Percentiles rank a stretch among this genome's conserved stretches.
phyloP scores from a whole-genome alignment of 2,329 filamentous ascomycete genomes.

The Penicillium griseofulvum region DNA sequence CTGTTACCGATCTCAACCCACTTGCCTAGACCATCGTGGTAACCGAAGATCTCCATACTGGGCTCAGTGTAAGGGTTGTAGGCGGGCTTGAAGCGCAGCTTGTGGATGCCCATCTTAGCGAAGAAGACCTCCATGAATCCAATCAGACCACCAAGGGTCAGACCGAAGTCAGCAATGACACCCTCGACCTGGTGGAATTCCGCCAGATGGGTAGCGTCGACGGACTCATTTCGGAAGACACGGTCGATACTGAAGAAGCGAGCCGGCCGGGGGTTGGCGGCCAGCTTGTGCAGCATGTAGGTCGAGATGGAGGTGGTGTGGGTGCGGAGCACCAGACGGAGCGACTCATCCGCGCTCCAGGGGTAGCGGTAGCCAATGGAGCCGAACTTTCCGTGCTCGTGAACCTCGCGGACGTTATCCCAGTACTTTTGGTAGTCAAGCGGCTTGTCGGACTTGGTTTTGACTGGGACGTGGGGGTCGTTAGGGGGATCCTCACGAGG shows the following conservation, averaged over 20 bases:
- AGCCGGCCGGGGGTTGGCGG: slow-evolving; percentile 77
- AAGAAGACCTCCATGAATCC: slow-evolving; percentile 97
- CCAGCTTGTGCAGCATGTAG: slow-evolving; percentile 86
- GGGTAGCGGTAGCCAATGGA: slow-evolving; percentile 96
- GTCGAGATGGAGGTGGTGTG: slow-evolving; percentile 93
- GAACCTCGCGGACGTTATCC: slow-evolving; percentile 81
- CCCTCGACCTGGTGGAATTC: slow-evolving; percentile 99
- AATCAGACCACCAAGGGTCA: slow-evolving; percentile 90
- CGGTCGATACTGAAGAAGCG: slow-evolving; percentile 98
- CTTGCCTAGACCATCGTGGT: slow-evolving; percentile 82
- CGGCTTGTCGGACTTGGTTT: slow-evolving; percentile 41
- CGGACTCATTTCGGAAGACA: slow-evolving; percentile 96
- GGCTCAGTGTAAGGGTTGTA: slow-evolving; percentile 96
- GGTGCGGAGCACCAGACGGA: slow-evolving; percentile 85
- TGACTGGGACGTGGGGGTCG: slow-evolving; percentile 33
- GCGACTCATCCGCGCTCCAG: slow-evolving; percentile 82
- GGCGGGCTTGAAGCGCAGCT: slow-evolving; percentile 92
- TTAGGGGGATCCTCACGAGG: slow-evolving; percentile 57
- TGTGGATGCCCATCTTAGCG: slow-evolving; percentile 84
- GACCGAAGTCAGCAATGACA: slow-evolving; percentile 93
- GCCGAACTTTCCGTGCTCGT: slow-evolving; percentile 87
- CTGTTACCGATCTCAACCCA: slow-evolving; percentile 97
- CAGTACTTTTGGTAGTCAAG: slow-evolving; percentile 81
- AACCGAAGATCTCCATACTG: slow-evolving; percentile 97
- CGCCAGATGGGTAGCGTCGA: slow-evolving; percentile 92